These are phyloP conservation scores for Limonium bicolor DNA, from an alignment of 148 eudicot species.

Conservation along the genomic window DNA sequence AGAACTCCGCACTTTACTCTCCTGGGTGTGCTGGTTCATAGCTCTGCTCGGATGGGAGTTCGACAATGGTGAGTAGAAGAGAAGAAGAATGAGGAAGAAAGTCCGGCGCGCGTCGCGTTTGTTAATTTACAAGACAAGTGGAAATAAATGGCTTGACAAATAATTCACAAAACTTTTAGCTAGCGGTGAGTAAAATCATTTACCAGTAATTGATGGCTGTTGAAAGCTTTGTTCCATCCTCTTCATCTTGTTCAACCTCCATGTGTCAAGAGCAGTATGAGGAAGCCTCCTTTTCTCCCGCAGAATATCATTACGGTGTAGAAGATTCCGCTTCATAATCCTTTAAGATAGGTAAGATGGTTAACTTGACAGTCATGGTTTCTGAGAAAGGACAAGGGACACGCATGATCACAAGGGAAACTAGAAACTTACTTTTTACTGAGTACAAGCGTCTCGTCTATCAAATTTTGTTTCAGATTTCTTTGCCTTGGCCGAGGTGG, in stretches of 20 bases:
- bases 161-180: too few species aligned
- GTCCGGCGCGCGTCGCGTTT: too few species aligned
- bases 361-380: too few species aligned
- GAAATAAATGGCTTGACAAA: too few species aligned
- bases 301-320: constrained; percentile 20
- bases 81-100: too few species aligned
- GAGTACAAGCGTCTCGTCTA: constrained; percentile 35
- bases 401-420: background rate
- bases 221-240: constrained; percentile 29
- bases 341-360: constrained; percentile 33
- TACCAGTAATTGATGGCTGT: constrained; percentile 52
- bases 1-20: too few species aligned
- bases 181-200: too few species aligned
- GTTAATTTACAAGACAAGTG: too few species aligned
- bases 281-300: constrained; percentile 38
- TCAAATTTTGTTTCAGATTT: constrained; percentile 23
- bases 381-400: background rate
- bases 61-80: too few species aligned
- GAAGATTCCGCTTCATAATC: constrained; percentile 26
- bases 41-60: too few species aligned
- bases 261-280: constrained; percentile 33
- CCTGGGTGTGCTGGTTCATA: too few species aligned
- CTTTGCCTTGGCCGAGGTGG: too few species aligned
- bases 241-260: constrained; percentile 30
- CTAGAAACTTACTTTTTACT: constrained; percentile 23